These are phyloP conservation scores for Pseudogymnoascus sp. DNA, from an alignment of 2,329 filamentous ascomycete genomes.

Conservation along the genomic window DNA sequence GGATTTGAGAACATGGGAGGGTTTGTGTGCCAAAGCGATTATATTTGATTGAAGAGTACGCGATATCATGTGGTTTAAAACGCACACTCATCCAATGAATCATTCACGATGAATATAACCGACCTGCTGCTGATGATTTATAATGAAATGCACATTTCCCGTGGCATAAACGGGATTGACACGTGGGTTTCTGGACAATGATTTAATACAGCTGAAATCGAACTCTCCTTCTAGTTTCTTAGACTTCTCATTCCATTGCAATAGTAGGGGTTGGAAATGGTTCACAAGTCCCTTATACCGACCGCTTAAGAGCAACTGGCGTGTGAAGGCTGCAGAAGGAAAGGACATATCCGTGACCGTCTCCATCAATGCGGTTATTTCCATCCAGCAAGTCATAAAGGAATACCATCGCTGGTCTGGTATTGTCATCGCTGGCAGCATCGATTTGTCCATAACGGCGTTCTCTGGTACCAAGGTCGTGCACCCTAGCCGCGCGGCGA, in stretches of 20 bases:
- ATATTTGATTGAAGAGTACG: not conserved
- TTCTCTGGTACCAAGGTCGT: constrained; percentile 43
- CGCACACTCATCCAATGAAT: not conserved
- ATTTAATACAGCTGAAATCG: not conserved
- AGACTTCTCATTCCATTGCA: constrained; percentile 32
- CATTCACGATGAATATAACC: not conserved
- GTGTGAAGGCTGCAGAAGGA: constrained; percentile 34
- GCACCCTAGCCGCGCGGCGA: constrained; percentile 43
- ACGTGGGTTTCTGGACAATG: not conserved
- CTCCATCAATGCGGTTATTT: constrained; percentile 38
- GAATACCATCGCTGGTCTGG: constrained; percentile 40
- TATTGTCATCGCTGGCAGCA: constrained; percentile 12
- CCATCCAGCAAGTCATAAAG: constrained; percentile 45
- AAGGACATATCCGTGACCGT: constrained; percentile 47
- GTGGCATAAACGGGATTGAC: constrained; percentile 27
- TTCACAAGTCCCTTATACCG: constrained; percentile 42
- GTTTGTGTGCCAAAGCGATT: not conserved
- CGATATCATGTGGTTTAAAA: not conserved
- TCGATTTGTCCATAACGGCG: constrained; percentile 32
- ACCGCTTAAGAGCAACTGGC: constrained; percentile 36
- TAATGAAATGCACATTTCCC: not conserved
- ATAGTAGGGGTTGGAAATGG: constrained; percentile 35
- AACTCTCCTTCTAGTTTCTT: constrained; percentile 11
- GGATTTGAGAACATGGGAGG: not conserved
- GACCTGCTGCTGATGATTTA: not conserved